phyloP scores from a whole-genome alignment of 2,329 filamentous ascomycete species.

The Fonsecaea monophora region DNA sequence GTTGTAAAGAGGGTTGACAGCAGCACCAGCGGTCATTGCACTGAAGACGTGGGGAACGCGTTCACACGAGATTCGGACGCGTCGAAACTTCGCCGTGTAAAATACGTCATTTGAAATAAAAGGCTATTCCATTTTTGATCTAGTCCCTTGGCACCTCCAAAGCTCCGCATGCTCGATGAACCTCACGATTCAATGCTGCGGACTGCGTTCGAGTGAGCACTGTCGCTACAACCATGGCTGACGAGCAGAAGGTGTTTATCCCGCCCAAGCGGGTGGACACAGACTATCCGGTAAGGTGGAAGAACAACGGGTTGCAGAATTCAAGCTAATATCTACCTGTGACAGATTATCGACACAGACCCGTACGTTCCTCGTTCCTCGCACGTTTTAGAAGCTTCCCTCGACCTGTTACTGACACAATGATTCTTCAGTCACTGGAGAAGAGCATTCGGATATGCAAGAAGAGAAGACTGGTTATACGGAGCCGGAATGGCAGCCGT shows the following conservation, averaged over 20 bases:
- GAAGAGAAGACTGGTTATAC: slow-evolving; percentile 79
- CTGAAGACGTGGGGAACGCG: not conserved
- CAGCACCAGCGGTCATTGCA: not conserved
- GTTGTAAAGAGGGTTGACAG: not conserved
- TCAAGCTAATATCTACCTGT: slow-evolving; percentile 41
- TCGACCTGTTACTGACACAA: slow-evolving; percentile 43
- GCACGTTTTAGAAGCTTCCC: not conserved
- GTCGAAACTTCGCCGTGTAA: slow-evolving; percentile 3
- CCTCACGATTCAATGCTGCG: slow-evolving; percentile 23
- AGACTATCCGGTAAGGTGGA: slow-evolving; percentile 79
- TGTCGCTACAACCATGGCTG: slow-evolving; percentile 34
- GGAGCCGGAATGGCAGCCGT: slow-evolving; percentile 72
- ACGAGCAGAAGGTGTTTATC: slow-evolving; percentile 57
- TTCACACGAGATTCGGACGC: not conserved
- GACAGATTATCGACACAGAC: slow-evolving; percentile 96
- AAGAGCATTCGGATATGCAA: slow-evolving; percentile 86
- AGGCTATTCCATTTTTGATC: slow-evolving; percentile 18
- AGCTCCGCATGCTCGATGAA: slow-evolving; percentile 32
- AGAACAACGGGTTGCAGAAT: slow-evolving; percentile 6
- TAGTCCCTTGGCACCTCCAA: slow-evolving; percentile 27
- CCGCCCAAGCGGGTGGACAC: slow-evolving; percentile 80
- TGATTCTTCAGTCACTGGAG: slow-evolving; percentile 75
- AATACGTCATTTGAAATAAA: slow-evolving; percentile 30
- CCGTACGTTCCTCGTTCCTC: slow-evolving; percentile 69
- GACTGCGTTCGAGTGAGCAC: slow-evolving; percentile 10